These are phyloP conservation scores for Hevea brasiliensis DNA, from an alignment of 345 rosid species.

Conservation along the genomic window DNA sequence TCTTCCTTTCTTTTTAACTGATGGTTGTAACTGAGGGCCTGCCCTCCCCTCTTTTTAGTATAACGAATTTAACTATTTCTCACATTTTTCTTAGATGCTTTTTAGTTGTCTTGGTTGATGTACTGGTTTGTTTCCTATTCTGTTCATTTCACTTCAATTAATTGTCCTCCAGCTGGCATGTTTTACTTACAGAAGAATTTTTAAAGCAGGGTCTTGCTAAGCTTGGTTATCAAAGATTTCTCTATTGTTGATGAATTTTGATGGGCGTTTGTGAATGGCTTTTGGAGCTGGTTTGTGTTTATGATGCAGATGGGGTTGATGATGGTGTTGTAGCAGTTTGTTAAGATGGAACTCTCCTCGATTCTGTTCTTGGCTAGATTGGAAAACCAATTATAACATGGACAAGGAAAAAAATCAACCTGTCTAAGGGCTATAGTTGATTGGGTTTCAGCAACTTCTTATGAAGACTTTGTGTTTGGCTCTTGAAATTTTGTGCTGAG, in stretches of 20 bases:
- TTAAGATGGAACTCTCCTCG: slow-evolving; percentile 18
- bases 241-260: slow-evolving; percentile 2
- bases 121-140: neutral
- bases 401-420: slow-evolving; percentile 26
- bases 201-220: slow-evolving; percentile 25
- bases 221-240: slow-evolving; percentile 13
- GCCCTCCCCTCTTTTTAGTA: neutral
- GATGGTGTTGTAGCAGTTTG: slow-evolving; percentile 26
- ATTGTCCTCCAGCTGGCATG: neutral
- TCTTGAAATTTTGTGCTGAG: slow-evolving; percentile 1
- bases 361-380: slow-evolving; percentile 11
- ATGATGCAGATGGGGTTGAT: slow-evolving; percentile 23
- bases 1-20: no score
- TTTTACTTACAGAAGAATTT: slow-evolving; percentile 20
- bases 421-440: slow-evolving; percentile 17
- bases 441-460: slow-evolving; percentile 16
- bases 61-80: neutral
- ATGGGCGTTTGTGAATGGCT: slow-evolving; percentile 39
- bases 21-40: neutral
- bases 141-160: neutral
- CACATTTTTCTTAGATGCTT: neutral
- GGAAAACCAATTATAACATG: slow-evolving; percentile 7
- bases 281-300: slow-evolving; percentile 34
- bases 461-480: slow-evolving; percentile 7
- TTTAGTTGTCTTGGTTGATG: neutral